A percentile compares a stretch with the other conserved stretches of the same genome.
These are phyloP conservation scores for Dothideomycetes sp. DNA, from an alignment of 2,329 filamentous ascomycete species.

Conservation along the genomic window DNA sequence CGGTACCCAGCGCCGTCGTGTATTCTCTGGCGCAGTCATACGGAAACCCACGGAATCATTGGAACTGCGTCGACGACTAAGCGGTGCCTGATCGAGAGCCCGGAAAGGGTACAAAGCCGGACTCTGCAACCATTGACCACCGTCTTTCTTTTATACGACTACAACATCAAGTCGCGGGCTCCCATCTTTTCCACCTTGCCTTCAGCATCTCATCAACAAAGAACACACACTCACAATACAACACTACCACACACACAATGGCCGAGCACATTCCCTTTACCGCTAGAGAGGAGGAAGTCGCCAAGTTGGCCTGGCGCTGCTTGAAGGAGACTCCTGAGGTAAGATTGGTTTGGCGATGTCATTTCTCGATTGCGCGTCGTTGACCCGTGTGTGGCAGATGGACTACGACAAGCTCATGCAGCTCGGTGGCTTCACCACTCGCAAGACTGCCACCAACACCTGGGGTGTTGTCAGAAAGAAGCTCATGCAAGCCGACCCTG, in stretches of 20 bases:
- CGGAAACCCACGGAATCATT: no score
- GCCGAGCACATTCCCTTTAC: slow-evolving; percentile 18
- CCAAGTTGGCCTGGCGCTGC: slow-evolving; percentile 25
- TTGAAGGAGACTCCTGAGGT: slow-evolving; percentile 27
- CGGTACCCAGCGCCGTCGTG: no score
- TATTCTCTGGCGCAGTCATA: no score
- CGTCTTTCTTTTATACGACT: neutral
- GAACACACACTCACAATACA: slow-evolving; percentile 3
- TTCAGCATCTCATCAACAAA: no score
- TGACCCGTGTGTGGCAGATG: no score
- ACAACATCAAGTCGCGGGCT: neutral
- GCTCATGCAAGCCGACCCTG: slow-evolving; percentile 14
- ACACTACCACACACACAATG: neutral
- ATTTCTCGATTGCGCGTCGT: no score
- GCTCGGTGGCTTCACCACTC: slow-evolving; percentile 23
- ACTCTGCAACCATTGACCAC: no score
- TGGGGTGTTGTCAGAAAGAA: slow-evolving; percentile 29
- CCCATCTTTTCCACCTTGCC: no score
- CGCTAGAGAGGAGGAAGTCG: slow-evolving; percentile 21
- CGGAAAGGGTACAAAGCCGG: no score
- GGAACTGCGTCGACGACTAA: no score
- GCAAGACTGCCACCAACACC: slow-evolving; percentile 26
- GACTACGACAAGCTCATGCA: slow-evolving; percentile 24
- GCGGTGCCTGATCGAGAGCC: no score
- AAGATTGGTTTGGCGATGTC: no score